A percentile compares a stretch with the other conserved stretches of the same genome.
These are phyloP conservation scores for Dendrocalamus sinicus DNA, from an alignment of 176 grass and related monocot species.

Conservation along the genomic window DNA sequence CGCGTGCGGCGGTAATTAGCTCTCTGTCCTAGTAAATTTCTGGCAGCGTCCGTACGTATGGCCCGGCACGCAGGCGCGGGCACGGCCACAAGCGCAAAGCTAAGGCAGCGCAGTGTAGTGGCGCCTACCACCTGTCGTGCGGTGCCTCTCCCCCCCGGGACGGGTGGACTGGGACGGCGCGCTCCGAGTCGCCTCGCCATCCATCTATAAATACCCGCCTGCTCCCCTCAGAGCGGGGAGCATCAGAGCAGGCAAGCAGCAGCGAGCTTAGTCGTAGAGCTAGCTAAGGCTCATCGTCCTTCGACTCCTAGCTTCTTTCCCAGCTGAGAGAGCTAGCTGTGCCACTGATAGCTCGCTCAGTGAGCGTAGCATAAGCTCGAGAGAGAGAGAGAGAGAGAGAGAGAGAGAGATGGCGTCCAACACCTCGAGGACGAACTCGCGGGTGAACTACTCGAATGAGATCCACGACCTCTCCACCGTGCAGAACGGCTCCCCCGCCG, in stretches of 20 bases:
- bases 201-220: conserved; percentile 55
- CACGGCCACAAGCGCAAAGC: conserved; percentile 53
- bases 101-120: conserved; percentile 21
- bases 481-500: conserved; percentile 49
- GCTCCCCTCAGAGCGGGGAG: conserved; percentile 17
- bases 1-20: not conserved
- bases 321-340: not conserved
- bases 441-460: conserved; percentile 84
- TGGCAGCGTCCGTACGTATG: not conserved
- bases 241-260: conserved; percentile 42
- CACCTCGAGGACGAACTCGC: conserved; percentile 51
- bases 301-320: not conserved
- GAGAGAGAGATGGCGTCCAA: not conserved
- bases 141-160: conserved; percentile 9
- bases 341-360: not conserved
- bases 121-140: conserved; percentile 41
- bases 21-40: too few species aligned
- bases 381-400: not conserved
- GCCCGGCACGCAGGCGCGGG: not conserved
- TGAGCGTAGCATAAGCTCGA: not conserved
- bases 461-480: conserved; percentile 83
- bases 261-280: not conserved
- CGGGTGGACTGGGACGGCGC: not conserved
- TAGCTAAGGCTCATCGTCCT: not conserved
- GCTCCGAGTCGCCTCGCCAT: not conserved